Evolutionary conservation across 176 grass and related monocot species (phyloP).

Genomic region (Oryza officinalis): DNA sequence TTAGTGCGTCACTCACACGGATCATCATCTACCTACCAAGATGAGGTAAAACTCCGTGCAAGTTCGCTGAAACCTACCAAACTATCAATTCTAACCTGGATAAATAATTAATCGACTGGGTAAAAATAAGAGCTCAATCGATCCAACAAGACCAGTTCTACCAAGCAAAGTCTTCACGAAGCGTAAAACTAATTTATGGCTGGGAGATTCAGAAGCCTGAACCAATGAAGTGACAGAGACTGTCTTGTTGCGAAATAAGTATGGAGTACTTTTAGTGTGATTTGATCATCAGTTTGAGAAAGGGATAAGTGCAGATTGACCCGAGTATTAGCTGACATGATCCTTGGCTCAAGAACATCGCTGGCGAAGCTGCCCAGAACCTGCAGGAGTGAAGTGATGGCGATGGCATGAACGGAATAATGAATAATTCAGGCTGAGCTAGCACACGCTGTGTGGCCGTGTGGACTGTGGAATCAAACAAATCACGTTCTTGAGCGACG

Average conservation of each 20-base stretch:
- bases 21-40: not conserved
- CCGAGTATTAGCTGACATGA: not conserved
- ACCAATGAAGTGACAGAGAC: slow-evolving; percentile 6
- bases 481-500: not conserved
- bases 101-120: not conserved
- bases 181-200: not conserved
- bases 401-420: not conserved
- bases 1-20: not conserved
- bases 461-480: slow-evolving; percentile 25
- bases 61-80: not conserved
- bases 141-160: not conserved
- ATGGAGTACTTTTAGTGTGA: not conserved
- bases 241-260: not conserved
- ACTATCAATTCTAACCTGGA: not conserved
- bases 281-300: not conserved
- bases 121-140: not conserved
- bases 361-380: slow-evolving; percentile 24
- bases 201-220: not conserved
- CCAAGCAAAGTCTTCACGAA: not conserved
- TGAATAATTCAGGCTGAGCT: not conserved
- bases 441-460: slow-evolving; percentile 10
- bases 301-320: slow-evolving; percentile 14
- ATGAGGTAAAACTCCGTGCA: not conserved
- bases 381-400: not conserved
- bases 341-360: not conserved